Evolutionary conservation across 176 grass and related monocot species (phyloP), one percentile per base, ranked within the genome.

Genomic region (Oryza officinalis): DNA sequence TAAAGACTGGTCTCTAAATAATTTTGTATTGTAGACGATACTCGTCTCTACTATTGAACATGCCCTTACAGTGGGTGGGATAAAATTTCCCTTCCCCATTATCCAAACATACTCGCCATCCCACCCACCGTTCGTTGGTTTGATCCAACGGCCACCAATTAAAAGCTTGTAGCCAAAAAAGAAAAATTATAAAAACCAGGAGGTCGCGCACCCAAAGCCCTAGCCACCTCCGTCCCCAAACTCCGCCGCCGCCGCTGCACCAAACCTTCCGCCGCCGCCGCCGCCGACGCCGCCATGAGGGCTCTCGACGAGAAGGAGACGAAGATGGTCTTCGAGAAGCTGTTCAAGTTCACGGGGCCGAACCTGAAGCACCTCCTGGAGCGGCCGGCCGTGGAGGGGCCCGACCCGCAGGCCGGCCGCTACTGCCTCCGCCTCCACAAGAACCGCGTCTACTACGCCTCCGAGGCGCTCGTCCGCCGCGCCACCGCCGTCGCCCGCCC

Each of bases 261-360:
- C 45, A 60, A n/a, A 73, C 20, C 60, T 77, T 60, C 10, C 85
- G 28, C n/a, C 78, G 13, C 61, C 83, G 8, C 33, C 41, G 26
- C 71, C 45, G 31, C 44, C 32, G 37, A 2, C 40, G 71, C 2
- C 26, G 10, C 57, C 82, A 98, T 98, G 92, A 71, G 92, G 22
- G 84, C 95, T 1, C 84, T 98, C 20, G 95, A 98, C 87, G 95
- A 98, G 87, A 95, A 98, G 25, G 95, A 98, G 84, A 98, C 92
- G 27, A 91, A 81, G 27, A 54, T 59, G 54, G 90, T 97, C 28
- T 97, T 94, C 79, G 88, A 94, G 74, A 97, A 97, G 86, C 81
- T 97, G 14, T 94, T 94, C 90, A 97, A 94, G 25, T 97, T 97
- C 86, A 92, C 89, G 0, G 95, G 95, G 0, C 92, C 92, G 27